Evolutionary conservation across 2,329 filamentous ascomycete species (phyloP).

Genomic region (Pestalotiopsis sp.): DNA sequence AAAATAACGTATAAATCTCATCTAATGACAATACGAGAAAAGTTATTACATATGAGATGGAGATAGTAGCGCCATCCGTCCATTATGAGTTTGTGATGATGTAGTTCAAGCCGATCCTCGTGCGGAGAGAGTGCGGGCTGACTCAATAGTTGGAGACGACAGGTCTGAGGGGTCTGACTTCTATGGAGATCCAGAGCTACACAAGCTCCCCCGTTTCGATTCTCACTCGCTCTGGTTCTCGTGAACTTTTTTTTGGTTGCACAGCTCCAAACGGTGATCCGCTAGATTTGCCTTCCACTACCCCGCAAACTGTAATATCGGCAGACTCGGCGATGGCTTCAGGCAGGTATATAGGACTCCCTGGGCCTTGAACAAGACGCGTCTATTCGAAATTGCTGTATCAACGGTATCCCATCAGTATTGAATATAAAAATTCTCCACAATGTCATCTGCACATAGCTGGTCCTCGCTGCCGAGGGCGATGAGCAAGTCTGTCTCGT

Average conservation of each 20-base stretch:
- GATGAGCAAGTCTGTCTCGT: neutral
- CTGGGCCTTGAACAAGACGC: too few species aligned
- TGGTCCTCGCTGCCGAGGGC: neutral
- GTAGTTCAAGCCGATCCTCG: too few species aligned
- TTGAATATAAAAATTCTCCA: neutral
- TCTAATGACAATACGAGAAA: too few species aligned
- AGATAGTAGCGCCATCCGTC: too few species aligned
- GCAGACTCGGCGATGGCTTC: too few species aligned
- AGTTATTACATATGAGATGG: too few species aligned
- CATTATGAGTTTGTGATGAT: too few species aligned
- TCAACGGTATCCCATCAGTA: neutral
- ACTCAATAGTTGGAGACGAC: neutral
- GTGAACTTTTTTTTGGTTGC: neutral
- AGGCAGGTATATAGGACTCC: too few species aligned
- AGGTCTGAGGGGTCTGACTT: too few species aligned
- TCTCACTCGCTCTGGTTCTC: neutral
- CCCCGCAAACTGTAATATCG: neutral
- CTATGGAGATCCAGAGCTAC: neutral
- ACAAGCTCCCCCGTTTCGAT: neutral
- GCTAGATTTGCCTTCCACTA: neutral
- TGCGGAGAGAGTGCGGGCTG: neutral
- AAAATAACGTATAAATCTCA: too few species aligned
- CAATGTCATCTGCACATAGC: neutral
- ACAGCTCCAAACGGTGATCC: neutral
- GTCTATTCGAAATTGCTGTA: neutral